Evolutionary conservation across 257 asterid genomes (phyloP).

Genomic region (Solanum etuberosum): DNA sequence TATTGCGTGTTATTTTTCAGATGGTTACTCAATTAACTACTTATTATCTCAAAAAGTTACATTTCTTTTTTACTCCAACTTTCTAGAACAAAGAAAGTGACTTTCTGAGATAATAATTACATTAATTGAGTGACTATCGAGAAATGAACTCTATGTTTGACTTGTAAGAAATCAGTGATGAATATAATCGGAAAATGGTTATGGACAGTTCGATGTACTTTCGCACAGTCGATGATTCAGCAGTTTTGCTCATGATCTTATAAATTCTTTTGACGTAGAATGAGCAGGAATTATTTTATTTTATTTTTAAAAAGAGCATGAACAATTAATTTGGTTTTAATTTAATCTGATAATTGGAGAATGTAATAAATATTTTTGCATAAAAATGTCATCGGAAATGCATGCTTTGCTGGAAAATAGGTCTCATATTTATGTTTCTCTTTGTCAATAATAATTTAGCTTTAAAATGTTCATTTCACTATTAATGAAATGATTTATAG

Average conservation of each 20-base stretch:
- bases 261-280: background rate
- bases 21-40: background rate
- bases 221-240: background rate
- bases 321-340: background rate
- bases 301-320: background rate
- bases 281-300: background rate
- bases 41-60: background rate
- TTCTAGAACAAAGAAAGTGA: too few relatives aligned
- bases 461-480: too few relatives aligned
- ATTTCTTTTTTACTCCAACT: background rate
- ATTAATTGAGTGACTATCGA: background rate
- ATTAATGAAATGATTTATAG: too few relatives aligned
- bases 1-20: background rate
- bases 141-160: background rate
- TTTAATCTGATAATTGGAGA: background rate
- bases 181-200: background rate
- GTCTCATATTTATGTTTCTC: background rate
- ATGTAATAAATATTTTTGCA: background rate
- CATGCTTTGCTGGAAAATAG: background rate
- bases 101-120: background rate
- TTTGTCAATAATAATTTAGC: background rate
- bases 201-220: background rate
- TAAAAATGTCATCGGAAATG: background rate
- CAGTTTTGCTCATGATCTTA: background rate
- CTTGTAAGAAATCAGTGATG: background rate